Percentiles rank a stretch among this genome's conserved stretches.
phyloP scores from a whole-genome alignment of 768 basidiomycete species.

The Atractiella rhizophila region DNA sequence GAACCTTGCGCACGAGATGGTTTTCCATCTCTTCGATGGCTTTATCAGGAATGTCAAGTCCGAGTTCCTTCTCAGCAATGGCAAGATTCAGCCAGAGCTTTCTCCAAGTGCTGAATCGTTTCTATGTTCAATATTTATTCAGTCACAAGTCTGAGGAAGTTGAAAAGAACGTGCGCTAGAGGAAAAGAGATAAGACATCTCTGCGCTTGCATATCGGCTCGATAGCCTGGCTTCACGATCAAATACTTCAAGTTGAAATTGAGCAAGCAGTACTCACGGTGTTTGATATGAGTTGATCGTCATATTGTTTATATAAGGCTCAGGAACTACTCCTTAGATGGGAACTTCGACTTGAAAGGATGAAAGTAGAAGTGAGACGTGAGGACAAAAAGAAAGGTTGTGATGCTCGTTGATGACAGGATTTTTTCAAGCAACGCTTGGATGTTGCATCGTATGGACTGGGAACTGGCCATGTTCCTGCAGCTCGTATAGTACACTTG shows the following conservation, averaged over 20 bases:
- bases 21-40: conserved; percentile 83
- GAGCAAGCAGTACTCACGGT: conserved; percentile 8
- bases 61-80: conserved; percentile 84
- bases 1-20: conserved; percentile 40
- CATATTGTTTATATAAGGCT: too few species aligned
- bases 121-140: conserved; percentile 27
- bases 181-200: conserved; percentile 96
- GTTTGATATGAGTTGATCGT: conserved; percentile 16
- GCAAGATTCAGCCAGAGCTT: conserved; percentile 88
- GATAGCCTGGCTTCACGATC: conserved; percentile 10
- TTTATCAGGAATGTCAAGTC: conserved; percentile 61
- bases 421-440: too few species aligned
- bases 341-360: too few species aligned
- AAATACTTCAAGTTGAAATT: not conserved
- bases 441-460: too few species aligned
- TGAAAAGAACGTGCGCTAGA: conserved; percentile 35
- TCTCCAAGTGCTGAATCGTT: conserved; percentile 85
- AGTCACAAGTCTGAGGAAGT: not conserved
- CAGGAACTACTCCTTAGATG: too few species aligned
- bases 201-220: conserved; percentile 96
- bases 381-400: too few species aligned
- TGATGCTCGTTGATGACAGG: too few species aligned
- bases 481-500: too few species aligned
- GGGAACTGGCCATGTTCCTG: too few species aligned
- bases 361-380: too few species aligned